Base-by-base conservation (phyloP, 2,329 filamentous ascomycete species). In the Tothia fuscella region DNA sequence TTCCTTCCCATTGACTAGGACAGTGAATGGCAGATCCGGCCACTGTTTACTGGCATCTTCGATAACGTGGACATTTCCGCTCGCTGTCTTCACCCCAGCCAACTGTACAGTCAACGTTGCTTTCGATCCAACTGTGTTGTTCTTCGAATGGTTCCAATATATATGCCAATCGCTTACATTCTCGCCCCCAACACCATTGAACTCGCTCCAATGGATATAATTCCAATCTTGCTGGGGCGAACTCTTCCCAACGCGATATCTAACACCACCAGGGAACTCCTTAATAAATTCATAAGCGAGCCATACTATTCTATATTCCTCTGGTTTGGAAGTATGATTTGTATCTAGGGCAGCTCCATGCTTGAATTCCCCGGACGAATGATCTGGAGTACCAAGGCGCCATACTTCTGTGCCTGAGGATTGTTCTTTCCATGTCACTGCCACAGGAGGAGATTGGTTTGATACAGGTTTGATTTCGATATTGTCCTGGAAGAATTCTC, bases 151-250 rank as follows among this genome's bases (percentile, higher is more conserved):
- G 26, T 21, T 14, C 34, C 34, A 37, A 16, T 14, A 21, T 7
- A 37, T 37, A 5, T 13, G 12, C 34, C 34, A 37, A 13, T 37
- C 20, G 34, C 34, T 37, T n/a, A 20, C 21, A 13, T 37, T 37
- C 9, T 13, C 2, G 13, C 26, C 26, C 9, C 26, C 26, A 29
- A 9, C 9, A n/a, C 20, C 12, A 7, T 37, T 25, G 34, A 37
- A 37, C 7, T 45, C 76, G 78, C 68, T 72, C 77, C 76, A 80
- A 52, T 80, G 77, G 3, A 79, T 70, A 42, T 78, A 78, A 55
- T 80, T 80, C 46, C 77, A 62, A 49, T 76, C 72, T 9, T 58
- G 53, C 0, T 56, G 57, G 14, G 61, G 61, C 20, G 72, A 56
- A 46, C 66, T 69, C 51, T 67, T 56, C 7, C 75, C 74, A 2